Conservation (phyloP, 177 flowering plant genomes). For the Telopea speciosissima region DNA sequence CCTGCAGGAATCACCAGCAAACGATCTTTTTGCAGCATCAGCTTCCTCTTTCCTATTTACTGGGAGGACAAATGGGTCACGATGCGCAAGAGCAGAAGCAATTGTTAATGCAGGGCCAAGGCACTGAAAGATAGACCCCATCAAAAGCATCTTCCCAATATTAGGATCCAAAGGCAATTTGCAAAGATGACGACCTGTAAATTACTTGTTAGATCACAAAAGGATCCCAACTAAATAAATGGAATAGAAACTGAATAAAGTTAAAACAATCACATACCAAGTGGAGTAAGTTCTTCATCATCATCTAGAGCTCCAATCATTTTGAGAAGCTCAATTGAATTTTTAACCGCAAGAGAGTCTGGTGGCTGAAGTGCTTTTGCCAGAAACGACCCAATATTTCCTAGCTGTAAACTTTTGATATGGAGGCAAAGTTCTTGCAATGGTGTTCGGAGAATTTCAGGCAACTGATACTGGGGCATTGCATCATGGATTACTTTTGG, state of each 20-base stretch:
- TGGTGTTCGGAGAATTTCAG: constrained; percentile 94
- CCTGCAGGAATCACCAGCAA: constrained; percentile 99
- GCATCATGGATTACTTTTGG: constrained; percentile 79
- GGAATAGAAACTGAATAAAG: neutral
- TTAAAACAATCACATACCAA: constrained; percentile 38
- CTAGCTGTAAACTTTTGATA: constrained; percentile 89
- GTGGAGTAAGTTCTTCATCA: constrained; percentile 88
- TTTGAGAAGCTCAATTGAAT: constrained; percentile 91
- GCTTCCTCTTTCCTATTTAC: constrained; percentile 86
- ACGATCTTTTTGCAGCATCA: constrained; percentile 82
- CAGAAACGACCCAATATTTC: constrained; percentile 66
- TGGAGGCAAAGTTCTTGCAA: constrained; percentile 86
- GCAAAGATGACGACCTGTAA: constrained; percentile 85
- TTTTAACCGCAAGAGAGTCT: constrained; percentile 77
- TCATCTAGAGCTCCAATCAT: constrained; percentile 90
- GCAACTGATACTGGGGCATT: constrained; percentile 78
- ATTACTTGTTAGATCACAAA: constrained; percentile 8
- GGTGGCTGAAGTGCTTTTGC: constrained; percentile 96
- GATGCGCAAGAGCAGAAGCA: constrained; percentile 92
- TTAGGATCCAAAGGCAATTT: constrained; percentile 90
- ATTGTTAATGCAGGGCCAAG: constrained; percentile 88
- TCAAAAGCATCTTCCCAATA: constrained; percentile 96
- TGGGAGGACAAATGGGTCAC: constrained; percentile 90
- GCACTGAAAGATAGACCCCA: constrained; percentile 92
- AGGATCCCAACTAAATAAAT: neutral